phyloP scores from a whole-genome alignment of 345 rosid species.

The Passiflora organensis region DNA sequence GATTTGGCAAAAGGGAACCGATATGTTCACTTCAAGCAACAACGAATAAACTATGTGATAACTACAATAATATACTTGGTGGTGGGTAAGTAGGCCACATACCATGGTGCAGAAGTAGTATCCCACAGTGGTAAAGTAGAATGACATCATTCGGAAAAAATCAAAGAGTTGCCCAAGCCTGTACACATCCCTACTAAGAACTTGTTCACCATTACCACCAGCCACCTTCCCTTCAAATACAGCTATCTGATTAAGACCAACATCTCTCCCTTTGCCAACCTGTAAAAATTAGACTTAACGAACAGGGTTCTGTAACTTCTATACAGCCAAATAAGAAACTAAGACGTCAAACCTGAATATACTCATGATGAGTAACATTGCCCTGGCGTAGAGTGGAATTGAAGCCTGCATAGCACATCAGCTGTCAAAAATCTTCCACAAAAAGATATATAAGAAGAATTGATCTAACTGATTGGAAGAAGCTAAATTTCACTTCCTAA shows the following conservation, averaged over 20 bases:
- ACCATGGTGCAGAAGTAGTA: constrained; percentile 94
- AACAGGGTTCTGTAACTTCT: constrained; percentile 4
- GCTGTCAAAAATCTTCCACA: background rate
- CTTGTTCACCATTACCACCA: constrained; percentile 98
- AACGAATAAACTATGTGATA: background rate
- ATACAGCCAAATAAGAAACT: background rate
- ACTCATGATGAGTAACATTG: constrained; percentile 96
- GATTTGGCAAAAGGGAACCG: background rate
- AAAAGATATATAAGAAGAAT: background rate
- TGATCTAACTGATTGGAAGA: too few species aligned
- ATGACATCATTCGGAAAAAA: constrained; percentile 96
- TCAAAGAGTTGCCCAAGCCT: constrained; percentile 98
- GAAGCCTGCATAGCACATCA: constrained; percentile 47
- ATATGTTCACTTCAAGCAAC: background rate
- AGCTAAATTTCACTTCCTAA: too few species aligned
- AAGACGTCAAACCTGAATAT: constrained; percentile 63
- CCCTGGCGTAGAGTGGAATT: constrained; percentile 97
- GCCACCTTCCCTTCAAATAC: constrained; percentile 98
- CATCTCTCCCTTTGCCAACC: constrained; percentile 99
- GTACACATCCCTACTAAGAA: constrained; percentile 95
- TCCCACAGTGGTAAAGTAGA: constrained; percentile 94
- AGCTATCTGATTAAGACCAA: constrained; percentile 98
- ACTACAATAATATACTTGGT: background rate
- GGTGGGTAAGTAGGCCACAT: constrained; percentile 26
- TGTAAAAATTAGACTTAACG: constrained; percentile 24